These are phyloP conservation scores for Colletotrichum endophyticum DNA, from an alignment of 2,329 filamentous ascomycete species.

Conservation along the genomic window DNA sequence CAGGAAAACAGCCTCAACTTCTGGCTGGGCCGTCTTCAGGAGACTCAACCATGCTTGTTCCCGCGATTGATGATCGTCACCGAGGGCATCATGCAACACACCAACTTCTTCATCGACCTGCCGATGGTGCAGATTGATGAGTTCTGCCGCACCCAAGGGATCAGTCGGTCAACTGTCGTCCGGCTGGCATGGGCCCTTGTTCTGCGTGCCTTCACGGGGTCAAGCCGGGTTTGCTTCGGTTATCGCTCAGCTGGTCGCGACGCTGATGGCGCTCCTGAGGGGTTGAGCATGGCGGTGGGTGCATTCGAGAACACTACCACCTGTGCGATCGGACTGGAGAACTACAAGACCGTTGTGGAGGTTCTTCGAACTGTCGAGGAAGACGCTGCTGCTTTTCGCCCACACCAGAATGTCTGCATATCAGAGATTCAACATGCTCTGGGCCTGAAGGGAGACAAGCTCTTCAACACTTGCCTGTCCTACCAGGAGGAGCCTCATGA, in stretches of 20 bases:
- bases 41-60: constrained; percentile 48
- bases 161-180: constrained; percentile 55
- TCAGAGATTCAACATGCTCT: constrained; percentile 52
- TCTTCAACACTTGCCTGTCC: constrained; percentile 58
- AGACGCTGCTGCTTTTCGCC: constrained; percentile 30
- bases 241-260: constrained; percentile 51
- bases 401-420: constrained; percentile 51
- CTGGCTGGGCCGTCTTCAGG: constrained; percentile 47
- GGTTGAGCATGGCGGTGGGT: constrained; percentile 47
- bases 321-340: constrained; percentile 35
- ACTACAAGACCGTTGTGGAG: constrained; percentile 34
- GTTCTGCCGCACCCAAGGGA: constrained; percentile 42
- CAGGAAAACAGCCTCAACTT: constrained; percentile 43
- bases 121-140: constrained; percentile 43
- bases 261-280: constrained; percentile 43
- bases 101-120: constrained; percentile 45
- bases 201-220: constrained; percentile 58
- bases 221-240: constrained; percentile 60
- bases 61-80: constrained; percentile 38
- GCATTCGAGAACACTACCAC: constrained; percentile 48
- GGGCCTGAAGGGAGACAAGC: constrained; percentile 40
- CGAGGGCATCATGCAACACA: constrained; percentile 34
- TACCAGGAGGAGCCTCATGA: constrained; percentile 47
- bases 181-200: constrained; percentile 66
- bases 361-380: constrained; percentile 38